Conservation (phyloP, 169 alveolate genomes). For the Cryptosporidium baileyi region DNA sequence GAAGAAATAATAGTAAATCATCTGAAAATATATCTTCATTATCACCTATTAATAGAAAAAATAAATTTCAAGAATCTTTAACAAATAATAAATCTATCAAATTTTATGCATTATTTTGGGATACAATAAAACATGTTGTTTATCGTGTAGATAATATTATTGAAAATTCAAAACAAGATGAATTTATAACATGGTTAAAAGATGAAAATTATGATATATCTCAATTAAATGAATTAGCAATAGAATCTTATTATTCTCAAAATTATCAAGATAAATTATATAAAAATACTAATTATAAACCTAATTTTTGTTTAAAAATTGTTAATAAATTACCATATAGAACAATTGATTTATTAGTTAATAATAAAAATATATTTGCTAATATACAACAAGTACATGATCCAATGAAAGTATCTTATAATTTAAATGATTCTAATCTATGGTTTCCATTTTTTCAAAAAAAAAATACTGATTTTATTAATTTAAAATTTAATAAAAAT, state of each 20-base stretch:
- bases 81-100: neutral
- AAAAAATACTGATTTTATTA: neutral
- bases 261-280: neutral
- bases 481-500: neutral
- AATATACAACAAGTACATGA: conserved; percentile 56
- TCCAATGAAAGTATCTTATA: conserved; percentile 49
- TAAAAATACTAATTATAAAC: conserved; percentile 34
- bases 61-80: neutral
- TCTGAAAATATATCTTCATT: neutral
- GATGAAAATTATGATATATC: conserved; percentile 32
- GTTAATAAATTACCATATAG: conserved; percentile 61
- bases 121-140: conserved; percentile 63
- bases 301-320: conserved; percentile 53
- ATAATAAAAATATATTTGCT: conserved; percentile 63
- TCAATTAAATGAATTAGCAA: conserved; percentile 21
- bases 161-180: neutral
- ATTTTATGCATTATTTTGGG: conserved; percentile 70
- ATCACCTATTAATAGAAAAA: neutral
- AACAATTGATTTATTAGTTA: conserved; percentile 50
- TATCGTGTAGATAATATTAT: conserved; percentile 52
- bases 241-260: conserved; percentile 26
- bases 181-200: conserved; percentile 36
- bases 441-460: conserved; percentile 58
- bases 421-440: conserved; percentile 22
- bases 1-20: too few relatives aligned